Percentiles rank a stretch among this genome's conserved stretches.
Evolutionary conservation across 768 basidiomycete species (phyloP).

Genomic region (Tricholomella constricta): DNA sequence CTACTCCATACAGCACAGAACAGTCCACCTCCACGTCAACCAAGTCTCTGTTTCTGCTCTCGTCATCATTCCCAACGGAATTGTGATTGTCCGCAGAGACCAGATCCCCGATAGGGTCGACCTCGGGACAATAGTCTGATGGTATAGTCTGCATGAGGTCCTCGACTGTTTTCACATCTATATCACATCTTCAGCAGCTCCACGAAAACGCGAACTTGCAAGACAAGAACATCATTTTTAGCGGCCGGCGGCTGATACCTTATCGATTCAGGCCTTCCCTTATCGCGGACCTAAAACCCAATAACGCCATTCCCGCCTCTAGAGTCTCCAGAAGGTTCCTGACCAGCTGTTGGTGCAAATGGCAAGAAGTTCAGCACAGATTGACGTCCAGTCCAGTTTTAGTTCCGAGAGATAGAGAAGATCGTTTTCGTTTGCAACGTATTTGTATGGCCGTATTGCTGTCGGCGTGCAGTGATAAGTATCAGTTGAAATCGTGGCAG

Average conservation of each 20-base stretch:
- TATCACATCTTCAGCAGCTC: slow-evolving; percentile 75
- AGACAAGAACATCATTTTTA: slow-evolving; percentile 34
- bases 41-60: background rate
- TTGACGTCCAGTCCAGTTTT: too few species aligned
- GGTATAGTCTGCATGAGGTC: slow-evolving; percentile 48
- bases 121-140: slow-evolving; percentile 22
- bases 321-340: background rate
- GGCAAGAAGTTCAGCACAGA: background rate
- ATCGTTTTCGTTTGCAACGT: too few species aligned
- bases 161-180: slow-evolving; percentile 63
- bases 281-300: slow-evolving; percentile 10
- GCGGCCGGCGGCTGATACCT: slow-evolving; percentile 14
- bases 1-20: slow-evolving; percentile 38
- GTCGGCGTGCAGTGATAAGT: background rate
- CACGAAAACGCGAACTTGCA: slow-evolving; percentile 64
- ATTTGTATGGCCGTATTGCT: background rate
- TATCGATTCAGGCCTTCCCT: slow-evolving; percentile 17
- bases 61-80: slow-evolving; percentile 16
- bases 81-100: slow-evolving; percentile 19
- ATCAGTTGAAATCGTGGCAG: slow-evolving; percentile 3
- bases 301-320: slow-evolving; percentile 11
- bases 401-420: background rate
- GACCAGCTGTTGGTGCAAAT: background rate
- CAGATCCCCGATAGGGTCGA: slow-evolving; percentile 24
- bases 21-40: slow-evolving; percentile 24